phyloP scores from a whole-genome alignment of 352 stramenopile genomes.

The Pythium rishiriense region DNA sequence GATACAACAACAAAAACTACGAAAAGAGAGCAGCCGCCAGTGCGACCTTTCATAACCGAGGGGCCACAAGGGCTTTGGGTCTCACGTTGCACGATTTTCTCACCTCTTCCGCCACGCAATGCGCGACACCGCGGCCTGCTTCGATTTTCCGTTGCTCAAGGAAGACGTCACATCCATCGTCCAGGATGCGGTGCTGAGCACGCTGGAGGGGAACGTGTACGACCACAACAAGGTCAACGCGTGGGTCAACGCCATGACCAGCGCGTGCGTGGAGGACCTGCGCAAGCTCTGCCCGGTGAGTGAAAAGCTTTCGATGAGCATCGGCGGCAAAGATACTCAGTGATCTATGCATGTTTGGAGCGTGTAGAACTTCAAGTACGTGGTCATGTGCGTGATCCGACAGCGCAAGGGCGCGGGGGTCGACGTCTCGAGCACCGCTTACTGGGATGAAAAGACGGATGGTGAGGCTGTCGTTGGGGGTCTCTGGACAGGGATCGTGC shows the following conservation, averaged over 20 bases:
- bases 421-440: slow-evolving; percentile 59
- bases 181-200: slow-evolving; percentile 68
- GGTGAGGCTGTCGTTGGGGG: slow-evolving; percentile 30
- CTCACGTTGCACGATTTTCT: slow-evolving; percentile 25
- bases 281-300: slow-evolving; percentile 58
- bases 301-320: not conserved
- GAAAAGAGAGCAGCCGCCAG: slow-evolving; percentile 2
- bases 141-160: slow-evolving; percentile 74
- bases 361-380: slow-evolving; percentile 87
- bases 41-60: slow-evolving; percentile 27
- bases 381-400: slow-evolving; percentile 67
- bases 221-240: slow-evolving; percentile 78
- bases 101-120: slow-evolving; percentile 3
- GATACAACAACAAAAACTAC: not conserved
- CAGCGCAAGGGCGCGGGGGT: slow-evolving; percentile 67
- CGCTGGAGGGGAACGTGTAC: slow-evolving; percentile 75
- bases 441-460: slow-evolving; percentile 78
- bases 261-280: slow-evolving; percentile 67
- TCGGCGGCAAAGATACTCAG: not conserved
- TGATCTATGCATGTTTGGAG: not conserved
- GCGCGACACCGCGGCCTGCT: slow-evolving; percentile 40
- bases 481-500: not conserved
- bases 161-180: slow-evolving; percentile 75
- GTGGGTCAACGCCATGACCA: slow-evolving; percentile 72
- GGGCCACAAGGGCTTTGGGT: too few species aligned